Evolutionary conservation across 371 early-diverging fungal species (phyloP).

Genomic region (Lichtheimia ornata): DNA sequence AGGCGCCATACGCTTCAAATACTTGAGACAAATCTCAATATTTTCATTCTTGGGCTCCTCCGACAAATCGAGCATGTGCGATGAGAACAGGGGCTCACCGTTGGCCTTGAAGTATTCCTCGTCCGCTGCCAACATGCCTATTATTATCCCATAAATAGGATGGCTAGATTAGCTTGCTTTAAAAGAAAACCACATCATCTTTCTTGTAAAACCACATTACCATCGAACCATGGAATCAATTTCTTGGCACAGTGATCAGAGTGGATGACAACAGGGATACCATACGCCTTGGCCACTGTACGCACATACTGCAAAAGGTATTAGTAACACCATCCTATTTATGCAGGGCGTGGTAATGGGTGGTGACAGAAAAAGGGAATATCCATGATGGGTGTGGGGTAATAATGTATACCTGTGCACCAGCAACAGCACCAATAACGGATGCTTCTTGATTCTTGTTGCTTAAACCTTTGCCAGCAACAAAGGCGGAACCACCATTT

Average conservation of each 20-base stretch:
- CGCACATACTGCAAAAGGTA: slow-evolving; percentile 62
- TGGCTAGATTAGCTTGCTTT: background rate
- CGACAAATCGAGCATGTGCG: slow-evolving; percentile 94
- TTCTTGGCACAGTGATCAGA: slow-evolving; percentile 95
- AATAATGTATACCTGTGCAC: slow-evolving; percentile 62
- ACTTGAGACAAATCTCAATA: slow-evolving; percentile 83
- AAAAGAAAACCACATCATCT: background rate
- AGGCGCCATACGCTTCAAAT: slow-evolving; percentile 85
- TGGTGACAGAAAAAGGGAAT: background rate
- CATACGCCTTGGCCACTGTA: slow-evolving; percentile 84
- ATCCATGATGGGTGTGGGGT: background rate
- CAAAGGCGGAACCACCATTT: slow-evolving; percentile 86
- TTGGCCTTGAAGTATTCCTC: slow-evolving; percentile 88
- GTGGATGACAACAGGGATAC: slow-evolving; percentile 87
- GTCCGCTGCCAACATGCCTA: slow-evolving; percentile 85
- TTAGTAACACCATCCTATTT: background rate
- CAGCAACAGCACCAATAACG: slow-evolving; percentile 87
- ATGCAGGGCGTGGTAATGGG: background rate
- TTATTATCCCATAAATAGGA: background rate
- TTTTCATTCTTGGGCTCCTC: slow-evolving; percentile 90
- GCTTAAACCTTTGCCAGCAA: slow-evolving; percentile 87
- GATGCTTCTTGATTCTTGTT: slow-evolving; percentile 88
- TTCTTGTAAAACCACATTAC: slow-evolving; percentile 14
- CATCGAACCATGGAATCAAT: slow-evolving; percentile 93
- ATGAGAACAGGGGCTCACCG: slow-evolving; percentile 91